These are phyloP conservation scores for Aspergillus sp. DNA, from an alignment of 2,329 filamentous ascomycete genomes.

Conservation along the genomic window DNA sequence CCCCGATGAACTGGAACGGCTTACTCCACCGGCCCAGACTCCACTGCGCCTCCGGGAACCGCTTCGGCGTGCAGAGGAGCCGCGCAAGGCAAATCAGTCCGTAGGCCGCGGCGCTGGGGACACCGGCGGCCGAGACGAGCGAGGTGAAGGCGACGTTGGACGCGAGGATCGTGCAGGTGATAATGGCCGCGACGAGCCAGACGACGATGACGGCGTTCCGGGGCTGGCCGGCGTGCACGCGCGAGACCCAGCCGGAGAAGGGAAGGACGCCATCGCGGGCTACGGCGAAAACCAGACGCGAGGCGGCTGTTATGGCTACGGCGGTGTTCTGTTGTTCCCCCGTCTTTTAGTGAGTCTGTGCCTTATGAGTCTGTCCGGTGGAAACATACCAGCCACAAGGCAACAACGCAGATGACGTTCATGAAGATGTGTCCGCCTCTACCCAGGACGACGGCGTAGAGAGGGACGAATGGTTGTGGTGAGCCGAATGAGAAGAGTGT, in stretches of 20 bases:
- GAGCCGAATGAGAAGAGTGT: conserved; percentile 47
- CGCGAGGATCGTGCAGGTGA: conserved; percentile 53
- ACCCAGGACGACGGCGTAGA: conserved; percentile 51
- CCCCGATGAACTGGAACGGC: conserved; percentile 41
- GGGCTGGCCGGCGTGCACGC: conserved; percentile 49
- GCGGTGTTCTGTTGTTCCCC: conserved; percentile 43
- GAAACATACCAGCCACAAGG: conserved; percentile 42
- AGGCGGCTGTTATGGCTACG: conserved; percentile 52
- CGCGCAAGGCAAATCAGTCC: conserved; percentile 45
- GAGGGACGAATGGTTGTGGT: conserved; percentile 51
- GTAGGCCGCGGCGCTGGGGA: conserved; percentile 46
- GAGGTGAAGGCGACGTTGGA: conserved; percentile 49
- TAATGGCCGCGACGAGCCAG: conserved; percentile 45
- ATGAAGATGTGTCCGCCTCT: conserved; percentile 52
- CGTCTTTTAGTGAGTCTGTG: background rate
- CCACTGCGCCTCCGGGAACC: conserved; percentile 42
- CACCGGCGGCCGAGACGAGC: conserved; percentile 46
- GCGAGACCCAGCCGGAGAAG: conserved; percentile 51
- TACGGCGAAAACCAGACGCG: conserved; percentile 55
- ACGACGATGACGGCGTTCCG: conserved; percentile 54
- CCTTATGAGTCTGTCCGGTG: background rate
- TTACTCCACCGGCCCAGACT: conserved; percentile 39
- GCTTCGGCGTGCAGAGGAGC: conserved; percentile 41
- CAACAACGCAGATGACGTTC: conserved; percentile 49
- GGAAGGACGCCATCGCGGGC: conserved; percentile 54